Base-by-base conservation (phyloP, 2,329 filamentous ascomycete genomes). In the Sarocladiaceae sp. region DNA sequence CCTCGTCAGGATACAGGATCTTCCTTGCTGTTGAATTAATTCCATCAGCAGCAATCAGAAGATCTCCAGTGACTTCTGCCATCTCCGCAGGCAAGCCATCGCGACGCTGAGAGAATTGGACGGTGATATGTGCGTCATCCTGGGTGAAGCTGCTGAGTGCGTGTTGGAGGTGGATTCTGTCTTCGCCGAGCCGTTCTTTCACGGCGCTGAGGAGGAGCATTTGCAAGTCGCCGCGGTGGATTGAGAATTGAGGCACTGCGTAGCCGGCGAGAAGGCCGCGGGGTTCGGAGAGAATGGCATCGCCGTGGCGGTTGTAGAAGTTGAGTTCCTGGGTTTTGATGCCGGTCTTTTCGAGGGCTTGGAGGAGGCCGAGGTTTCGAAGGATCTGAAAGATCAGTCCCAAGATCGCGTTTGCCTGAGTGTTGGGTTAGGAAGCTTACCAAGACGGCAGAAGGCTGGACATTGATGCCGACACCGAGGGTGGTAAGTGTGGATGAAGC, bases 191-290 rank as follows among this genome's bases (percentile, higher is more conserved):
- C 11, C 44, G 25, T 22, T 48, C 44, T 17, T 48, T 48, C 4
- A 48, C 25, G n/a, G 44, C 44, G 44, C 44, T 48, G 26, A 48
- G 28, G 15, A 48, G 44, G n/a, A 48, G 44, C 44, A 48, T 48
- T 17, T 48, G 44, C 17, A 48, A 28, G 28, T 48, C 44, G 44
- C 44, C 44, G 26, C 44, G 44, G 28, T 48, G 44, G 44, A 48
- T 48, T 25, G 44, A 48, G 28, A 48, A 48, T 17, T 48, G 44
- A 13, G 44, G 44, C 26, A 48, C 44, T 4, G 44, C 44, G 44
- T 48, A 48, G 13, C 44, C 44, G 7, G 44, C 44, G 26, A 5
- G 3, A n/a, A 48, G 26, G 44, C 44, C 44, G 5, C 44, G 44
- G 13, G 44, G 44, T 17, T 48, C 44, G n/a, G 44, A 48, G 44